Conservation (phyloP, 768 basidiomycete genomes). For the Dioszegia aurantiaca region DNA sequence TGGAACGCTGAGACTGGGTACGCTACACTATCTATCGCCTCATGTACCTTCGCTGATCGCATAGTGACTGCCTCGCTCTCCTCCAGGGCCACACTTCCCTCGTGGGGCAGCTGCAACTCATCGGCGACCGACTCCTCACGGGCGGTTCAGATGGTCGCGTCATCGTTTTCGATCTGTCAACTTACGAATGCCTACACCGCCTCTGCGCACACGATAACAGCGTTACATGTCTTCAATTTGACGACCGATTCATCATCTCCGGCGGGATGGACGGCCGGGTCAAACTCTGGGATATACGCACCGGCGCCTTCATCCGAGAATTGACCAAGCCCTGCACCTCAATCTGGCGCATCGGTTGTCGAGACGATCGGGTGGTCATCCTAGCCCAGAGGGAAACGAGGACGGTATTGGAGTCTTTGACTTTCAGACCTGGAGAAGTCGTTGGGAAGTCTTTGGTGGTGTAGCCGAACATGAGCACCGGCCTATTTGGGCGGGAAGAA, state of each 20-base stretch:
- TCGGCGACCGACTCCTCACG: slow-evolving; percentile 64
- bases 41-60: slow-evolving; percentile 65
- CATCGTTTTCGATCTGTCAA: slow-evolving; percentile 63
- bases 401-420: slow-evolving; percentile 86
- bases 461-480: not conserved
- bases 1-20: slow-evolving; percentile 87
- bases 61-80: slow-evolving; percentile 74
- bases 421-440: slow-evolving; percentile 44
- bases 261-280: slow-evolving; percentile 79
- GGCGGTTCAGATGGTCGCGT: slow-evolving; percentile 86
- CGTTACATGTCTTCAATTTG: slow-evolving; percentile 84
- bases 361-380: slow-evolving; percentile 69
- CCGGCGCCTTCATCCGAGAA: slow-evolving; percentile 71
- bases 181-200: slow-evolving; percentile 54
- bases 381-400: slow-evolving; percentile 76
- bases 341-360: slow-evolving; percentile 76
- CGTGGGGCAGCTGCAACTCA: slow-evolving; percentile 83
- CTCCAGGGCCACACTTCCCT: slow-evolving; percentile 88
- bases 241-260: slow-evolving; percentile 69
- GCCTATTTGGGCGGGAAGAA: not conserved
- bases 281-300: slow-evolving; percentile 56
- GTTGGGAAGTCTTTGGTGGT: slow-evolving; percentile 1
- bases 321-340: slow-evolving; percentile 69
- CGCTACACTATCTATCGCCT: slow-evolving; percentile 65
- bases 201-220: slow-evolving; percentile 83